A percentile compares a stretch with the other conserved stretches of the same genome.
Conservation (phyloP, 73 alveolate species). For the Breviolum minutum region DNA sequence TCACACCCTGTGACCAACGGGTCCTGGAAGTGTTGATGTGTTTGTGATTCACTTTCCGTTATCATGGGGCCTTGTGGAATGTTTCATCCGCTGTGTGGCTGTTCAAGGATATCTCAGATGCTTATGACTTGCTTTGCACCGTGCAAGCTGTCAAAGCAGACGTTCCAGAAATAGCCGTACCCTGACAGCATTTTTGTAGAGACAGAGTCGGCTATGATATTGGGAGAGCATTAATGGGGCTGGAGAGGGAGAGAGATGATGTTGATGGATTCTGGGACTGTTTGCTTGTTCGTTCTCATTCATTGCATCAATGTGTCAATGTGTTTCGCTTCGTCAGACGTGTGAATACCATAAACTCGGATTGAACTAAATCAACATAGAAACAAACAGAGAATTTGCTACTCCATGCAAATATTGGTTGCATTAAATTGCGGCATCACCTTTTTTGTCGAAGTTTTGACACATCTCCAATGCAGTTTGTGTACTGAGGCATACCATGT, state of each 20-base stretch:
- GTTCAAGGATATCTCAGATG: conserved; percentile 18
- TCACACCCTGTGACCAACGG: neutral
- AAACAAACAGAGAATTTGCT: no score
- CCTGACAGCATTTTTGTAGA: neutral
- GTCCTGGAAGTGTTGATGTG: neutral
- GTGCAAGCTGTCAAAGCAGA: neutral
- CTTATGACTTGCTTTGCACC: conserved; percentile 31
- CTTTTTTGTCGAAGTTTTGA: neutral
- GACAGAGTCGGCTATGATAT: no score
- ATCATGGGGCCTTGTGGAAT: no score
- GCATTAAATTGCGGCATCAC: neutral
- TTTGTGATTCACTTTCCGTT: neutral
- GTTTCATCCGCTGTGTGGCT: neutral
- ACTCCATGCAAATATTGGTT: neutral
- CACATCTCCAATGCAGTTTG: neutral
- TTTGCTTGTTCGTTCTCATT: no score
- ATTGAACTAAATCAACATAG: no score
- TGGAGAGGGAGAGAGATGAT: no score
- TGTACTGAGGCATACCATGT: neutral
- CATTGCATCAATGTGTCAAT: no score
- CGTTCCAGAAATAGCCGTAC: neutral
- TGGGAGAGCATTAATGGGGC: no score
- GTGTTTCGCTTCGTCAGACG: no score
- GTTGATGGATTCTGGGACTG: no score
- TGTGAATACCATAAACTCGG: no score